Evolutionary conservation across 2,329 filamentous ascomycete genomes (phyloP), one percentile per base, ranked within the genome.

Genomic region (Microdochium trichocladiopsis): DNA sequence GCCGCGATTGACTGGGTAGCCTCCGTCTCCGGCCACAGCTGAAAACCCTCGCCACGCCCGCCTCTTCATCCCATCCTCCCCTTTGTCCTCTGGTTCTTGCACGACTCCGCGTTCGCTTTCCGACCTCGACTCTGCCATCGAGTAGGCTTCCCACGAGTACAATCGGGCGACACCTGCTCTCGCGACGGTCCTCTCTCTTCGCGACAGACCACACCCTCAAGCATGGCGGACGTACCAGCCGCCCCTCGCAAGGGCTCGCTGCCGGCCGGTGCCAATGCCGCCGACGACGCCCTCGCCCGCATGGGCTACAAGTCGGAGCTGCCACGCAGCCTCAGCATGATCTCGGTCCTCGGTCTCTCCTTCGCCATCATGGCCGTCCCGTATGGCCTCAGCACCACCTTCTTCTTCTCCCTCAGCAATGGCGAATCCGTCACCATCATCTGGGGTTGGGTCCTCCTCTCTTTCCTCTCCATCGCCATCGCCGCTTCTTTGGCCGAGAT

Each of bases 281-380:
- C 82, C 54, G 79, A 86, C 63, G 79, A 78, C 55, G 78, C 79
- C 50, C 73, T 86, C 61, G 82, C 78, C 55, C 77, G 76, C 58
- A 82, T 88, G 82, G 85, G 84, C 50, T 88, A 88, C 72, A 80
- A 79, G 67, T 74, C 76, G 51, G 84, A 88, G 63, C 64, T 89
- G 45, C 84, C 84, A 16, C 75, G 84, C 54, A 83, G 81, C 58
- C 65, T 88, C 56, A 83, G 79, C 63, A 88, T 88, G 60, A 53
- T 88, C 61, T 85, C 81, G 61, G 81, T 89, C 25, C 71, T 89
- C 47, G 86, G 86, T 50, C 59, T 71, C 57, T 87, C 83, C 47
- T 89, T 89, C 63, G 86, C 85, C 50, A 88, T 90, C 66, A 88
- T 89, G 83, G 85, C 85, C 11, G 83, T 84, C 11, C 83, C 83